Evolutionary conservation across 75 land plant genomes (phyloP), one percentile per base, ranked within the genome.

Genomic region (Sequoiadendron giganteum): DNA sequence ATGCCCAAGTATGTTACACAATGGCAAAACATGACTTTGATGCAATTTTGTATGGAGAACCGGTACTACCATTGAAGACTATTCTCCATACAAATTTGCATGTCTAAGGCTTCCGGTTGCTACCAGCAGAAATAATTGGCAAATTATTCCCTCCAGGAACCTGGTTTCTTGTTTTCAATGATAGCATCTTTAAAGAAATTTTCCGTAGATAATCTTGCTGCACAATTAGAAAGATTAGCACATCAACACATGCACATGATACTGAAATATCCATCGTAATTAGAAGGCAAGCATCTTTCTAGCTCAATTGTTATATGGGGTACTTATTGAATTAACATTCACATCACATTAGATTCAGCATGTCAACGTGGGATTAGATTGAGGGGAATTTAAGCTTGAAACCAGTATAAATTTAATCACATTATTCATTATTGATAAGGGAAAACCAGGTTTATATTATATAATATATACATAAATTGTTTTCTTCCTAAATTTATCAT

Each of bases 191-290:
- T 21, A 83, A 28, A 6, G 91, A 91, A 55, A 91, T 91, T 79
- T 86, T 91, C 43, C 88, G 55, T 1, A 91, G 79, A 86, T 91
- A 91, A 61, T 91, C 91, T 91, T 89, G 90, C 91, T 91, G 91
- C 36, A 73, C 32, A 89, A 68, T n/a, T 30, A 13, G 13, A 34
- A 34, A 13, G 14, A 32, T 30, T 28, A 72, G 32, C 10, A 72
- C 75, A 32, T 73, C 10, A 2, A 5, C 15, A 32, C 7, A 34
- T 73, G 34, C 77, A 73, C 38, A 73, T 14, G 15, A 73, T 34
- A 34, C 2, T 73, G 8, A 73, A 73, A 30, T 32, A 73, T 32
- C 13, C 36, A 32, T 73, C 15, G 13, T 32, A 34, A 11, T 73
- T 32, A 32, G 36, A 73, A 73, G 36, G 76, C 76, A 73, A 73